phyloP scores from a whole-genome alignment of 805 yeast genomes.

The Kockiozyma suomiensis region DNA sequence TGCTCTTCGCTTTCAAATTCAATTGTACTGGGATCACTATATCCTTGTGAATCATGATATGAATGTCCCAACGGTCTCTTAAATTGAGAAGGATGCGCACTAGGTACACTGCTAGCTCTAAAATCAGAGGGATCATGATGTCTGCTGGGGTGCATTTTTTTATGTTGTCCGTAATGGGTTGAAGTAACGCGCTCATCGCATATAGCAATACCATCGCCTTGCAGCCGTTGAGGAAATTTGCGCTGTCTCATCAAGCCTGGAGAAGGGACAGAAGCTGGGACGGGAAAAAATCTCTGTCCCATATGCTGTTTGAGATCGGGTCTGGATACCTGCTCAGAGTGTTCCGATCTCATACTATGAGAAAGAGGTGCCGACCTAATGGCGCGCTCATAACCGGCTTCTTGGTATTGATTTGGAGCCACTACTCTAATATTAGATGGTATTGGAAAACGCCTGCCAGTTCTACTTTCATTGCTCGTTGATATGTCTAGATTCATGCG shows the following conservation, averaged over 20 bases:
- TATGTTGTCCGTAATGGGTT: not conserved
- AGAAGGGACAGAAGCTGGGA: not conserved
- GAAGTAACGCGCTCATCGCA: not conserved
- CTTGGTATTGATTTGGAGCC: constrained; percentile 19
- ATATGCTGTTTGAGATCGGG: not conserved
- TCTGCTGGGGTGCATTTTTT: not conserved
- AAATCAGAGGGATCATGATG: not conserved
- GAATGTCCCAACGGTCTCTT: not conserved
- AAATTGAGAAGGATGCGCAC: not conserved
- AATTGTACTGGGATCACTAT: not conserved
- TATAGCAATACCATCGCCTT: not conserved
- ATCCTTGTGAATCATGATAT: not conserved
- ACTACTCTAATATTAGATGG: constrained; percentile 25
- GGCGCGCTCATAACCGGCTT: constrained; percentile 29
- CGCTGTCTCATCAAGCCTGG: not conserved
- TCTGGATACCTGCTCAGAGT: not conserved
- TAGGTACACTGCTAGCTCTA: not conserved
- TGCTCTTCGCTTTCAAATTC: not conserved
- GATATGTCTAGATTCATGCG: not conserved
- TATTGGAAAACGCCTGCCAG: not conserved
- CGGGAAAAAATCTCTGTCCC: not conserved
- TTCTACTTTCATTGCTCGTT: not conserved
- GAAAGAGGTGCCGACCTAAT: constrained; percentile 29
- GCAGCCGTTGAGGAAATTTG: not conserved
- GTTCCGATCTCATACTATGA: not conserved